Base-by-base conservation (phyloP, 129 eudicot species). In the Flaveria ramosissima region DNA sequence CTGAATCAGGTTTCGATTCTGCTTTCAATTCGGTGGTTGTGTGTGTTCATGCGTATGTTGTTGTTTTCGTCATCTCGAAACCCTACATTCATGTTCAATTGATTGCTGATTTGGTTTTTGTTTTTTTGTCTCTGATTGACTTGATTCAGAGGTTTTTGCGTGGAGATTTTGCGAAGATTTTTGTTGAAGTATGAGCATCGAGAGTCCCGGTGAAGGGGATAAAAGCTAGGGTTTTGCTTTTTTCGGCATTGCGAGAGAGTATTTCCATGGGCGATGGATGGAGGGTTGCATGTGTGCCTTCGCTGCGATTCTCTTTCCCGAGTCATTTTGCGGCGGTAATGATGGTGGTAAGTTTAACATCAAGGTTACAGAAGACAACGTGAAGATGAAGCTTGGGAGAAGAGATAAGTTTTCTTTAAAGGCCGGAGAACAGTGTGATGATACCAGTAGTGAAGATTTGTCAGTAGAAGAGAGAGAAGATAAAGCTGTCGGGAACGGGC, bases 201-300 rank as follows among this genome's bases (percentile, higher is more conserved):
- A 85, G 17, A 90, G 89, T 80, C 98, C 98, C 46, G 97, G 98
- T 26, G 83, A 80, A 90, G 92, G 70, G 82, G 86, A 77, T 52
- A 84, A 80, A 79, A 79, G 78, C 85, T 90, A 86, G 96, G 89
- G 88, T 81, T 88, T 66, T 82, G 78, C 70, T 71, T 73, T n/a
- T 78, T 62, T 76, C 70, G 16, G 73, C 47, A 23, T 32, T 78
- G 46, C 67, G 75, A 70, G 66, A 21, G 68, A 46, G 88, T 72
- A 86, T 70, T 93, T 90, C 96, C 97, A 93, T 93, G 98, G 98
- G 98, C 88, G 97, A 93, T 90, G n/a, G n/a, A n/a, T n/a, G 98
- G 97, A 46, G 91, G 97, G 96, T 89, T 93, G 98, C 98, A 90
- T 93, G 98, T 77, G 92, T 81, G 78, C 93, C 89, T 84, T 84